phyloP scores from a whole-genome alignment of 768 basidiomycete genomes.

The Zangia roseola region DNA sequence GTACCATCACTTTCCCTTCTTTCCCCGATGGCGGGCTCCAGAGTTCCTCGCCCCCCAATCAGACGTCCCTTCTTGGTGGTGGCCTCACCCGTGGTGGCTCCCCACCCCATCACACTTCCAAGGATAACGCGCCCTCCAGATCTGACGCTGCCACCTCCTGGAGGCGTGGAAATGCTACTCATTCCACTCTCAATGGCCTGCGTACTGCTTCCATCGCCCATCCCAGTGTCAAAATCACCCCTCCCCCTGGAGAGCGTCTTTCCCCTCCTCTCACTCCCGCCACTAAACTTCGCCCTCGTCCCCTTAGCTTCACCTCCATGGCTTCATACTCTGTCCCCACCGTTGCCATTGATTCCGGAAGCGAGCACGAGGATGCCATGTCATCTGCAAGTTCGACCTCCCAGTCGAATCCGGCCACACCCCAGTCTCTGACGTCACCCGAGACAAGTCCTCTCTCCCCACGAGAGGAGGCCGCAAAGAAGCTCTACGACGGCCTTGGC shows the following conservation, averaged over 20 bases:
- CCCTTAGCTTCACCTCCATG: constrained; percentile 58
- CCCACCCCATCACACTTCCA: constrained; percentile 38
- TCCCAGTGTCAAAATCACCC: constrained; percentile 70
- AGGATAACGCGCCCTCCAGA: constrained; percentile 57
- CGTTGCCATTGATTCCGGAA: constrained; percentile 56
- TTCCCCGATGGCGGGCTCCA: constrained; percentile 46
- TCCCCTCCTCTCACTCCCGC: constrained; percentile 42
- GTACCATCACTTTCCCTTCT: constrained; percentile 39
- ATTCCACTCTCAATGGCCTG: constrained; percentile 68
- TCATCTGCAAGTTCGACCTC: constrained; percentile 62
- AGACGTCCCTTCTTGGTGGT: constrained; percentile 69
- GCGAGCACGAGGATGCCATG: constrained; percentile 52
- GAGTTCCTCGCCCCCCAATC: constrained; percentile 43
- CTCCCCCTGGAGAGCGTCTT: constrained; percentile 59
- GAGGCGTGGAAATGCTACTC: constrained; percentile 70
- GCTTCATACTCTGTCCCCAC: constrained; percentile 46
- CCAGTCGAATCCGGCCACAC: constrained; percentile 73
- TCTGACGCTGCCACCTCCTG: constrained; percentile 79
- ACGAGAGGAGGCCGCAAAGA: constrained; percentile 85
- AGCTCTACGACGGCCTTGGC: constrained; percentile 86
- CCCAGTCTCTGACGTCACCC: constrained; percentile 63
- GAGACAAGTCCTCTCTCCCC: constrained; percentile 63
- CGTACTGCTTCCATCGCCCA: constrained; percentile 53
- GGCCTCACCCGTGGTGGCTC: constrained; percentile 66
- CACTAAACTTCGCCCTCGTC: constrained; percentile 57